Evolutionary conservation across 2,329 filamentous ascomycete genomes (phyloP), one percentile per base, ranked within the genome.

Genomic region (Capronia americana): DNA sequence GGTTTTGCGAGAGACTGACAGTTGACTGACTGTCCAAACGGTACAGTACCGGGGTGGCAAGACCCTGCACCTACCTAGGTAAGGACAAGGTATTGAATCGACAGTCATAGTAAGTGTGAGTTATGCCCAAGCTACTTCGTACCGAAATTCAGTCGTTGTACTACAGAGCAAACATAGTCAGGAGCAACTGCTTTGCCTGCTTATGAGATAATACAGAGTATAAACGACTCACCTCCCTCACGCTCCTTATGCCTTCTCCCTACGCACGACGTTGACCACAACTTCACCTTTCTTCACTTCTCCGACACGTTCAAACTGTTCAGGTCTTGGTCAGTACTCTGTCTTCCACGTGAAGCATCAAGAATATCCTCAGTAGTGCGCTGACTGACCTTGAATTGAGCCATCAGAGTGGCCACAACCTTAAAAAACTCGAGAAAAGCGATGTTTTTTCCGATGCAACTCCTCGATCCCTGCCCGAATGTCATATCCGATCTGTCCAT

Each of bases 381-480:
- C 20, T 20, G 7, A 60, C 60, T 44, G 32, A 62, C 60, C 60
- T 55, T 62, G 60, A 58, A 54, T 61, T 56, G 44, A 66, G 65
- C 23, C 55, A 46, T 32, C 53, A 44, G 32, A 71, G 57, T 56
- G 68, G 66, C 61, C 56, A 55, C 41, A 55, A 32, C 32, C 50
- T 67, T 64, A 55, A 55, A 64, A 17, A 67, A 65, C 61, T 67
- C 65, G 20, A 59, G 32, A 11, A 24, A 23, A 10, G 50, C 44
- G 32, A 67, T 46, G 32, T 65, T 64, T 32, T 61, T 64, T 12
- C 65, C 65, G 26, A 67, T 65, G 46, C 65, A 67, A 23, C 26
- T n/a, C 32, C 65, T 38, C 2, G 30, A 44, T 3, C 65, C 65
- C 4, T 57, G 57, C 4, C 61, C 65, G 30, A 59, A 67, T 24